Evolutionary conservation across 768 basidiomycete genomes (phyloP), one percentile per base, ranked within the genome.

Genomic region (Suillus discolor): DNA sequence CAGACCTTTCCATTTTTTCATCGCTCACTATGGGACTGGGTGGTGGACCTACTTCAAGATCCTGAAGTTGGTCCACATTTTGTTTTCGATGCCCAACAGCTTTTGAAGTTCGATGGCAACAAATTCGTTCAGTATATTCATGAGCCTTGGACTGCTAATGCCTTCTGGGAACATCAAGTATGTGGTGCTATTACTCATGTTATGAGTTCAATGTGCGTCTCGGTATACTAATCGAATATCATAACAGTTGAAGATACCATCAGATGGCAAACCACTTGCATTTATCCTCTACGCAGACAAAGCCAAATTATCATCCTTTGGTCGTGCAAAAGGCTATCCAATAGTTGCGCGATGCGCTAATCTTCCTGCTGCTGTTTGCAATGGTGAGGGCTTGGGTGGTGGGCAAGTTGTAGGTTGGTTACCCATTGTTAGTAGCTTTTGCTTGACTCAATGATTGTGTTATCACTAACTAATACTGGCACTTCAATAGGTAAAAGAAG

Each of bases 241-340:
- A 39, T 41, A 41, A 41, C 15, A 64, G 38, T 61, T 41, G 5
- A 25, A 38, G 6, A 25, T 61, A 28, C 34, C n/a, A 39, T 9
- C 44, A 31, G 34, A 59, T 11, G 18, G 2, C 4, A 41, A 36
- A 15, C 75, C 77, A 0, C 67, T 79, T 15, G 63, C 65, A 1
- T 71, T 78, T 36, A 75, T 80, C 25, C 53, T 82, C 0, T 82
- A 80, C 72, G 78, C 71, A 1, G 71, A 73, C 55, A 70, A 70
- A 25, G 71, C 71, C 4, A 64, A 60, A 62, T 68, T 73, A 3
- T 73, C 68, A 0, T 66, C 66, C 0, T 68, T 68, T 36, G 70
- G 71, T 3, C 64, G 62, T 12, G 60, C 6, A 16, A 65, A 70
- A 38, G 71, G 69, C 2, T 71, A 72, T 62, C 71, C 70, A 0